Conservation (phyloP, 2,329 filamentous ascomycete species). For the Aspergillus novoparasiticus region DNA sequence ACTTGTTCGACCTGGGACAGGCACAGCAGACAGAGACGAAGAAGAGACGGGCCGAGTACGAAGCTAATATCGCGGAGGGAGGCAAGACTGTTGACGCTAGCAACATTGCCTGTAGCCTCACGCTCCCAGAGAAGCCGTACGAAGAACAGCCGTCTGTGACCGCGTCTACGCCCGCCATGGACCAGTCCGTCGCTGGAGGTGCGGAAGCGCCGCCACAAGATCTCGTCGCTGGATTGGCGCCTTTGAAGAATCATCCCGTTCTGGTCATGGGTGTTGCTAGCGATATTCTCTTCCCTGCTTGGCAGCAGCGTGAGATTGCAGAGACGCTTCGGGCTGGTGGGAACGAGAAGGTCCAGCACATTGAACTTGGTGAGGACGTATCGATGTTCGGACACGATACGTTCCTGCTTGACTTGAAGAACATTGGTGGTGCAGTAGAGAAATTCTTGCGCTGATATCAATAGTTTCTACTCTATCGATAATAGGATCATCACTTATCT, state of each 20-base stretch:
- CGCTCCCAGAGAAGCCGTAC: constrained; percentile 80
- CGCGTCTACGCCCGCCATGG: constrained; percentile 36
- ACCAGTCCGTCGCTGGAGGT: constrained; percentile 29
- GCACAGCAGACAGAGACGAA: constrained; percentile 67
- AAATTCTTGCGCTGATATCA: constrained; percentile 62
- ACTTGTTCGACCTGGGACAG: constrained; percentile 87
- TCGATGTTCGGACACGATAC: constrained; percentile 97
- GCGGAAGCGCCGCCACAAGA: constrained; percentile 68
- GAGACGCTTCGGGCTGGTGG: constrained; percentile 76
- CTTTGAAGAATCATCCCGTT: constrained; percentile 74
- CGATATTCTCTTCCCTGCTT: constrained; percentile 95
- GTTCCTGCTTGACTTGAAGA: constrained; percentile 87
- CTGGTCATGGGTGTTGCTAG: constrained; percentile 93
- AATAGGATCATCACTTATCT: not conserved
- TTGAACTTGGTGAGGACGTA: constrained; percentile 91
- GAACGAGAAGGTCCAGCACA: constrained; percentile 79
- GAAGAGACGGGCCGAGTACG: constrained; percentile 63
- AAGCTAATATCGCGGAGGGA: constrained; percentile 58
- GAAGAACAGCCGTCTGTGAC: constrained; percentile 73
- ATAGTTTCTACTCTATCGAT: not conserved
- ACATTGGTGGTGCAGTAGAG: constrained; percentile 82
- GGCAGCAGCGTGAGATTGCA: constrained; percentile 95
- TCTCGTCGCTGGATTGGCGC: constrained; percentile 72
- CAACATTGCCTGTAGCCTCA: constrained; percentile 71
- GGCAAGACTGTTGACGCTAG: constrained; percentile 31